phyloP scores from a whole-genome alignment of 495 filamentous ascomycete genomes.

The Xeromyces bisporus region DNA sequence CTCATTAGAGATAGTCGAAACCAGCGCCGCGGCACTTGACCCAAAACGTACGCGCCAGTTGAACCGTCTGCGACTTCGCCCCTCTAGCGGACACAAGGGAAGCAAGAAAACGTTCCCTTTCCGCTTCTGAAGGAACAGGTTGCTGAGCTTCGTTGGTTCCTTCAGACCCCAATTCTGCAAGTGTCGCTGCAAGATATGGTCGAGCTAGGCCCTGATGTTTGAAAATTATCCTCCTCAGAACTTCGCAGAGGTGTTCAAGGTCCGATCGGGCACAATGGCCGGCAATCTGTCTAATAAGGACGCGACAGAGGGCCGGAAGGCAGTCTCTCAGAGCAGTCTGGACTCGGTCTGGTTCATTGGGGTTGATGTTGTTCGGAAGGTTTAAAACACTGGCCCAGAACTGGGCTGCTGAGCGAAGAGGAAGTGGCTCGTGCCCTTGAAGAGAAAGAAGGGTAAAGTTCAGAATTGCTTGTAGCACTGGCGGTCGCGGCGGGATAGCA shows the following conservation, averaged over 20 bases:
- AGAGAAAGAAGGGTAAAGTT: conserved; percentile 61
- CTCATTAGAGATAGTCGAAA: conserved; percentile 43
- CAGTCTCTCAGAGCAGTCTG: conserved; percentile 38
- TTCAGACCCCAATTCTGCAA: conserved; percentile 42
- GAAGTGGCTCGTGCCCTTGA: conserved; percentile 54
- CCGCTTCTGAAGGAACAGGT: conserved; percentile 12
- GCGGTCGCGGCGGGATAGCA: conserved; percentile 6
- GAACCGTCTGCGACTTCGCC: conserved; percentile 33
- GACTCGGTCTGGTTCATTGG: conserved; percentile 28
- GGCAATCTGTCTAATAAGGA: conserved; percentile 50
- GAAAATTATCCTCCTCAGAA: conserved; percentile 58
- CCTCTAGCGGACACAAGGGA: conserved; percentile 40
- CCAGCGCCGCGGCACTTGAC: conserved; percentile 49
- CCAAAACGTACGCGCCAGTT: conserved; percentile 52
- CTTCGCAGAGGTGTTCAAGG: conserved; percentile 56
- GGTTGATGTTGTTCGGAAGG: conserved; percentile 18
- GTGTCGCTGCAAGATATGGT: conserved; percentile 39
- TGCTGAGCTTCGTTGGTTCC: conserved; percentile 16
- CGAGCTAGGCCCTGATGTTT: conserved; percentile 47
- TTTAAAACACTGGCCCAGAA: conserved; percentile 56
- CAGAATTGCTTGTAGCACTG: conserved; percentile 50
- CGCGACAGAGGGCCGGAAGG: conserved; percentile 40
- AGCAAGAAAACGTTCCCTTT: conserved; percentile 20
- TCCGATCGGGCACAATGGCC: conserved; percentile 65
- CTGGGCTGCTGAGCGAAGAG: conserved; percentile 58